These are phyloP conservation scores for Arachis monticola DNA, from an alignment of 331 rosid genomes.

Conservation along the genomic window DNA sequence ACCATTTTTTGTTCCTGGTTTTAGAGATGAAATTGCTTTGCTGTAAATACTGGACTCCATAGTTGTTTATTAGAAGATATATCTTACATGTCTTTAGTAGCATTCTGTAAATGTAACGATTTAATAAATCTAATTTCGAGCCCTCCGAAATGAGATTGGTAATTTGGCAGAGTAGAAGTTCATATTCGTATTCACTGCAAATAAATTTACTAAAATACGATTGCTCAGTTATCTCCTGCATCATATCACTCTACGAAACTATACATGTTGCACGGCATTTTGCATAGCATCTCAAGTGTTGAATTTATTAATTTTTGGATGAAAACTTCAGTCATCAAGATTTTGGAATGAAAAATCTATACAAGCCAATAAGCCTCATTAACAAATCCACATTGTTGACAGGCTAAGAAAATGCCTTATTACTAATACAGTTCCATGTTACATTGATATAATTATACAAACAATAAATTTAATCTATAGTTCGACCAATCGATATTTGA, in stretches of 20 bases:
- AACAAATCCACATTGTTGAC: not conserved
- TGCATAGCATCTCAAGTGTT: too few species aligned
- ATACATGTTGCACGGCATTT: not conserved
- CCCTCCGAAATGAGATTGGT: not conserved
- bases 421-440: conserved; percentile 17
- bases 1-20: too few species aligned
- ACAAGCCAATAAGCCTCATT: not conserved
- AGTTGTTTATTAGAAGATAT: too few species aligned
- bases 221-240: not conserved
- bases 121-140: not conserved
- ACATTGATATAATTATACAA: conserved; percentile 36
- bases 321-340: too few species aligned
- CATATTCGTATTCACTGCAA: too few species aligned
- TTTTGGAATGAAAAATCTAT: not conserved
- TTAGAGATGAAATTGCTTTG: too few species aligned
- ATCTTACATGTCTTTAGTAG: too few species aligned
- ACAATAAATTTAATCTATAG: conserved; percentile 21
- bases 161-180: not conserved
- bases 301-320: too few species aligned
- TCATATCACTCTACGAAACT: not conserved
- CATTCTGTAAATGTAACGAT: too few species aligned
- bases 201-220: too few species aligned
- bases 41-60: too few species aligned
- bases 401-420: conserved; percentile 19
- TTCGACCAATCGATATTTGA: conserved; percentile 11